These are phyloP conservation scores for Tubosaeta sp. DNA, from an alignment of 768 basidiomycete species.

Conservation along the genomic window DNA sequence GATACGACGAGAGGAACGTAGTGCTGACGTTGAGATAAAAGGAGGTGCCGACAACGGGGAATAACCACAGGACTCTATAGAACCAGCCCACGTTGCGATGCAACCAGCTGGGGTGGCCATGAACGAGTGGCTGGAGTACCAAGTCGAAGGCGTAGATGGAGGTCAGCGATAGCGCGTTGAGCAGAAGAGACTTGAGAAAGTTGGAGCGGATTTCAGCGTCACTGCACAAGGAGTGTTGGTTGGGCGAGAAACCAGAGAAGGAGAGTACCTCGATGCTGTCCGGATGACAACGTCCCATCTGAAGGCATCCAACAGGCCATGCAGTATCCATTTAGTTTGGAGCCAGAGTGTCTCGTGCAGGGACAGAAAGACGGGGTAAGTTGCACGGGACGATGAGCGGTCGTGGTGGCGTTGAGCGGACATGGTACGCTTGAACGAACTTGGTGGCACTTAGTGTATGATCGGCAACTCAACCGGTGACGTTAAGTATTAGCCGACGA, in stretches of 20 bases:
- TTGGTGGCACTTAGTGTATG: neutral
- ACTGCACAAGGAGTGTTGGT: conserved; percentile 34
- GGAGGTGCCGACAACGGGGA: conserved; percentile 70
- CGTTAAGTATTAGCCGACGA: conserved; percentile 1
- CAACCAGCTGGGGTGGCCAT: conserved; percentile 58
- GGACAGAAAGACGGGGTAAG: conserved; percentile 70
- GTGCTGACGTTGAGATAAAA: conserved; percentile 76
- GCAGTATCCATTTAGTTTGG: conserved; percentile 54
- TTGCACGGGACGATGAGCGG: conserved; percentile 38
- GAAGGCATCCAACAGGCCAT: conserved; percentile 66
- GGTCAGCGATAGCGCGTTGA: conserved; percentile 66
- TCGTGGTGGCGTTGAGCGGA: conserved; percentile 18
- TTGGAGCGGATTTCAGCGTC: conserved; percentile 74
- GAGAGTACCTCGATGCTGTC: conserved; percentile 53
- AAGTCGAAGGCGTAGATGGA: conserved; percentile 77
- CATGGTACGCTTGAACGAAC: conserved; percentile 14
- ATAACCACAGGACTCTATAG: conserved; percentile 73
- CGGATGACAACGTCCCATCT: conserved; percentile 64
- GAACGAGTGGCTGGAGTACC: conserved; percentile 63
- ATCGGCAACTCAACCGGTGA: conserved; percentile 13
- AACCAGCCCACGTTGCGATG: conserved; percentile 72
- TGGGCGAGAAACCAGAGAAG: conserved; percentile 2
- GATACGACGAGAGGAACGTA: conserved; percentile 4
- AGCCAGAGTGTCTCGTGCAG: conserved; percentile 54
- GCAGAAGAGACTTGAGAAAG: conserved; percentile 67